Base-by-base conservation (phyloP, 306 rosid genomes). In the Pterocarpus macrocarpus region DNA sequence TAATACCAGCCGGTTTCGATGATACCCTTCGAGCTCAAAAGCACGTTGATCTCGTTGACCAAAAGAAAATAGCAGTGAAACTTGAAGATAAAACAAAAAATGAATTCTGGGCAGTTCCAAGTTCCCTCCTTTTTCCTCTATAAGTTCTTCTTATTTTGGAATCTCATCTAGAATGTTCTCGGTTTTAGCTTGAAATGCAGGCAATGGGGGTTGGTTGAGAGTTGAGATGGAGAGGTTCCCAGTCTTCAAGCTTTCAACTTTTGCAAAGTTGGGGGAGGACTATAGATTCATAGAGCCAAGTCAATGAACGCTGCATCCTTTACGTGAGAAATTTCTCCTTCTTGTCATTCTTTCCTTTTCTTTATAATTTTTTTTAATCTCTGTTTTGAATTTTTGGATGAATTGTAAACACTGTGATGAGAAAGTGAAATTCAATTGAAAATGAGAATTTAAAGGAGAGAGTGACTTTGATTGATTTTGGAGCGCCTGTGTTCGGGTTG, bases 31-130 rank as follows among this genome's bases (percentile, higher is more conserved):
- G 59, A 83, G 65, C 50, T 36, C 73, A 73, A 16, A 45, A 72
- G 61, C 72, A 56, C 22, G 14, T 78, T 56, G 83, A 71, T 73
- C 30, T 62, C 57, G 41, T 80, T 80, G 78, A 73, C 80, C 77
- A 66, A 30, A 58, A 7, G 41, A 62, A 69, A 61, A 33, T 44
- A 28, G 39, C 38, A 50, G 44, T 64, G 63, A 43, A 49, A 73
- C 68, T 66, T 34, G 63, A 64, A 62, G 69, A 52, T 52, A 63
- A 22, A 15, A 8, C 55, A 33, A 47, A 10, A 70, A 59, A 22
- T 47, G 22, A 47, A 15, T 58, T 79, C 38, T 59, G 32, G 71
- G 34, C 11, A 47, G 44, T 2, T 74, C 58, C 69, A 49, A 79
- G 62, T 34, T 70, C 11, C 45, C 64, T 5, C 30, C 59, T 71